Conservation (phyloP, 2,329 filamentous ascomycete genomes). For the Cladosporium velox region DNA sequence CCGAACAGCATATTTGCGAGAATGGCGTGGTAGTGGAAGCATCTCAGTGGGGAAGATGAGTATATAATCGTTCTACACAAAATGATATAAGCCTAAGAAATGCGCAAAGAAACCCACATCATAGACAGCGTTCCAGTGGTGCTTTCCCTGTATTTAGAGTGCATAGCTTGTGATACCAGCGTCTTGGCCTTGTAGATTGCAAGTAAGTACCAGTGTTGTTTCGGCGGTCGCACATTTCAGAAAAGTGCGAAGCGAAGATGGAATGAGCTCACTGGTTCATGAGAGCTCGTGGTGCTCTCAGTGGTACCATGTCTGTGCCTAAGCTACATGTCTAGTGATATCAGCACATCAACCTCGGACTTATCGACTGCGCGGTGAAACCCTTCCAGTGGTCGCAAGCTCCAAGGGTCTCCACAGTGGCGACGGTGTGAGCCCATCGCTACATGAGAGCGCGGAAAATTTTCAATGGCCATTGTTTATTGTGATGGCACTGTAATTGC, state of each 20-base stretch:
- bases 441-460: not conserved
- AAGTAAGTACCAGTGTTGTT: not conserved
- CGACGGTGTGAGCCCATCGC: too few relatives aligned
- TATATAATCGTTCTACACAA: not conserved
- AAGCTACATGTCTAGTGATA: too few relatives aligned
- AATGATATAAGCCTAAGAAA: too few relatives aligned
- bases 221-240: not conserved
- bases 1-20: slow-evolving; percentile 50
- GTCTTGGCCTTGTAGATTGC: not conserved
- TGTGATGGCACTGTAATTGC: too few relatives aligned
- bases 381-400: too few relatives aligned
- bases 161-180: not conserved
- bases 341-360: too few relatives aligned
- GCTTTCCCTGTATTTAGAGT: not conserved
- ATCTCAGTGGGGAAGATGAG: not conserved
- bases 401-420: too few relatives aligned
- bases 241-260: not conserved
- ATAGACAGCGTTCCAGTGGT: not conserved
- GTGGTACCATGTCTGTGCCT: too few relatives aligned
- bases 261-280: not conserved
- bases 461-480: too few relatives aligned
- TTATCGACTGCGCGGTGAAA: too few relatives aligned
- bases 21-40: slow-evolving; percentile 50
- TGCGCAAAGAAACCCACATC: too few relatives aligned
- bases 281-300: too few relatives aligned